Percentiles rank a stretch among this genome's conserved stretches.
Conservation (phyloP, 2,329 filamentous ascomycete genomes). For the Paracoccidioides lutzii region DNA sequence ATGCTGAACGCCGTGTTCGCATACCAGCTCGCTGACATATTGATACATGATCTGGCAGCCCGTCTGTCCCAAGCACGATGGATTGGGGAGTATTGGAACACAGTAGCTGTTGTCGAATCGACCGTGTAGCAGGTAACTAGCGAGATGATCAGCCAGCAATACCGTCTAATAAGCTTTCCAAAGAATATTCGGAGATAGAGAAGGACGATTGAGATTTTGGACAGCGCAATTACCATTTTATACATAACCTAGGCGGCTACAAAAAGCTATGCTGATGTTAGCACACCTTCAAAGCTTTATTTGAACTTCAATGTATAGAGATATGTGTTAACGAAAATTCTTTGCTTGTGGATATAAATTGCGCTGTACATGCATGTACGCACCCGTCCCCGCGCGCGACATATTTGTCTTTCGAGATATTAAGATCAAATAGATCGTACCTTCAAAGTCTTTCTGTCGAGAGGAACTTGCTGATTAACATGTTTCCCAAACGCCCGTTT, state of each 20-base stretch:
- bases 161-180: slow-evolving; percentile 30
- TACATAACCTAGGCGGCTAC: slow-evolving; percentile 42
- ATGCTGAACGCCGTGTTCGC: slow-evolving; percentile 33
- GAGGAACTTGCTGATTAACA: background rate
- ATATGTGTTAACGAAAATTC: background rate
- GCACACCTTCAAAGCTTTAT: background rate
- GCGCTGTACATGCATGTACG: no score
- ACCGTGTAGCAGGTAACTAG: slow-evolving; percentile 37
- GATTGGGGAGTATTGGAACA: slow-evolving; percentile 41
- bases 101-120: slow-evolving; percentile 34
- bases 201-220: slow-evolving; percentile 41
- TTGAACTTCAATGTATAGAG: background rate
- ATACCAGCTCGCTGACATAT: slow-evolving; percentile 37
- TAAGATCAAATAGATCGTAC: background rate
- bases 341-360: background rate
- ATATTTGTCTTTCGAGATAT: no score
- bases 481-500: background rate
- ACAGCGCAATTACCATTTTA: slow-evolving; percentile 42
- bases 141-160: slow-evolving; percentile 31
- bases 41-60: slow-evolving; percentile 34
- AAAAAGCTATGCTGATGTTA: slow-evolving; percentile 31
- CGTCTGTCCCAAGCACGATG: slow-evolving; percentile 35
- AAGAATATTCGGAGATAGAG: slow-evolving; percentile 45
- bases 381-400: no score
- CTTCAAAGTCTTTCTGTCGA: background rate